Conservation (phyloP, 495 filamentous ascomycete species). For the Tuber brumale region DNA sequence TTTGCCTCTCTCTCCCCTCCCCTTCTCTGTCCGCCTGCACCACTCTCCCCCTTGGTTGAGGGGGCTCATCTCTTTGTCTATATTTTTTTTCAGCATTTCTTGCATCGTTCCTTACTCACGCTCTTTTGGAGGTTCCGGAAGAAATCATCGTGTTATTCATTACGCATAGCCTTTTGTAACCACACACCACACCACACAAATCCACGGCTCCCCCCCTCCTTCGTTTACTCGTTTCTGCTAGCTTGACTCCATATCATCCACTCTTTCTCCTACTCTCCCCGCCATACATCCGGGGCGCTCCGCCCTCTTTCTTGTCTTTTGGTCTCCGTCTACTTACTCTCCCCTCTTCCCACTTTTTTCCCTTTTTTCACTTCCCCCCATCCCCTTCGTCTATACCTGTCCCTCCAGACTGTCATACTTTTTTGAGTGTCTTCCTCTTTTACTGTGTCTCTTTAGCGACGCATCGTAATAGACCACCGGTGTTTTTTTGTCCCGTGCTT, state of each 20-base stretch:
- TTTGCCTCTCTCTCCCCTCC: neutral
- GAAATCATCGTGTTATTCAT: conserved; percentile 4
- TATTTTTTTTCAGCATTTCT: neutral
- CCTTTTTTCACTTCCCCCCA: neutral
- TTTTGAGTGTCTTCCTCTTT: neutral
- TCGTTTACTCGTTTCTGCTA: conserved; percentile 5
- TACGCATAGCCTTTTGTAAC: conserved; percentile 1
- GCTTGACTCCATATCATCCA: neutral
- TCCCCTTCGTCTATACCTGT: neutral
- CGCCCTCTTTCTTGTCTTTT: neutral
- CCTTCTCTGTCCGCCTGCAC: neutral
- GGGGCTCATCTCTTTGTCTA: neutral
- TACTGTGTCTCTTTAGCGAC: neutral
- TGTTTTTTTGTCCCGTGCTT: neutral
- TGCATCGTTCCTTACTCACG: neutral
- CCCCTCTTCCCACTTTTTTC: conserved; percentile 1
- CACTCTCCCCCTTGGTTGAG: neutral
- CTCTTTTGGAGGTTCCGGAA: neutral
- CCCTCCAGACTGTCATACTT: neutral
- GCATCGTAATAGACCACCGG: conserved; percentile 1
- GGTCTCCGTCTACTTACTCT: neutral
- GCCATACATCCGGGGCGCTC: neutral
- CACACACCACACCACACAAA: conserved; percentile 1
- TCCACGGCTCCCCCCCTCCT: neutral
- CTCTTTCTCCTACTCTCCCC: conserved; percentile 3